Evolutionary conservation across 2,329 filamentous ascomycete species (phyloP).

Genomic region (Claviceps sp.): DNA sequence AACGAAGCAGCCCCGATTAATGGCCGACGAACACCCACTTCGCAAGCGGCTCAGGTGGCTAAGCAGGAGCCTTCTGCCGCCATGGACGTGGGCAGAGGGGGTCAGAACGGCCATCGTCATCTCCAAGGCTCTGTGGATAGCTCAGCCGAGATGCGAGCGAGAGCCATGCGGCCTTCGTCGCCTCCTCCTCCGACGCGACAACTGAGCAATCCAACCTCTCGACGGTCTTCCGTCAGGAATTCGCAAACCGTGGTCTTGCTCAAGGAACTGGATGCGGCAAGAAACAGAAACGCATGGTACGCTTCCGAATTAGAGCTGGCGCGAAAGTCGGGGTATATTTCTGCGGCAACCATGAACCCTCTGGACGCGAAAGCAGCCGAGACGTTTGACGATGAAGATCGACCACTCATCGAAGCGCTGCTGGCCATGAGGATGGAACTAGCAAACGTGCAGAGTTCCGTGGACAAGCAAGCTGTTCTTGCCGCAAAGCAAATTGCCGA

Average conservation of each 20-base stretch:
- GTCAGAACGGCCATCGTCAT: conserved; percentile 23
- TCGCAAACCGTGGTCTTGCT: conserved; percentile 60
- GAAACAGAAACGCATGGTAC: conserved; percentile 91
- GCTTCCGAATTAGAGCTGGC: conserved; percentile 88
- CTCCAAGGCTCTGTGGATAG: conserved; percentile 57
- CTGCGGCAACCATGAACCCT: conserved; percentile 56
- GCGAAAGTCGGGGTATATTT: conserved; percentile 74
- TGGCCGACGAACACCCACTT: conserved; percentile 50
- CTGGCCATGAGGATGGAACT: conserved; percentile 84
- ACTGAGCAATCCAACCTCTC: conserved; percentile 41
- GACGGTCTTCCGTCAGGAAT: conserved; percentile 47
- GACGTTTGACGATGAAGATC: conserved; percentile 81
- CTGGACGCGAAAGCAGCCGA: conserved; percentile 67
- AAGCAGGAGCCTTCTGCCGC: conserved; percentile 21
- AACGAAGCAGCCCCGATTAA: conserved; percentile 41
- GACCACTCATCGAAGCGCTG: conserved; percentile 81
- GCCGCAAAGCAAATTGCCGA: conserved; percentile 86
- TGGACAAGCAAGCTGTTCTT: conserved; percentile 74
- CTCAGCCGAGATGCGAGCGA: conserved; percentile 42
- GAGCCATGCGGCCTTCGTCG: conserved; percentile 36
- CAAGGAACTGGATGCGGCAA: conserved; percentile 74
- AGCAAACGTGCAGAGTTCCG: conserved; percentile 74
- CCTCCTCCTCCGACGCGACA: conserved; percentile 46
- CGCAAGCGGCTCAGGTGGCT: conserved; percentile 34
- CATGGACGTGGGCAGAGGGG: conserved; percentile 19